These are phyloP conservation scores for Aspergillus ruber DNA, from an alignment of 2,329 filamentous ascomycete genomes.

Conservation along the genomic window DNA sequence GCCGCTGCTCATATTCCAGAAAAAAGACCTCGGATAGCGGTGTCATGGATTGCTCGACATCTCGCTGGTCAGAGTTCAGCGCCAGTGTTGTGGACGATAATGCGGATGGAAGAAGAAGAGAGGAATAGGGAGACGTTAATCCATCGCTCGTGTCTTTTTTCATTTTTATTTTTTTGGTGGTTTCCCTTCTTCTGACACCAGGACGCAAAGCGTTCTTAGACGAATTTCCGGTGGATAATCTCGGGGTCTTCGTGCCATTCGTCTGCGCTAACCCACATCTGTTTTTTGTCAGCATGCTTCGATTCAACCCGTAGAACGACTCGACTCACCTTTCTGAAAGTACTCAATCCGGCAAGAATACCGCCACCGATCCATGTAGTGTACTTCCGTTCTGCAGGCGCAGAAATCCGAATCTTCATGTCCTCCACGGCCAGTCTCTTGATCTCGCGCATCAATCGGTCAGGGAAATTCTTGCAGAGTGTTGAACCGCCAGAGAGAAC, in stretches of 20 bases:
- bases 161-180: not conserved
- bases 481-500: slow-evolving; percentile 95
- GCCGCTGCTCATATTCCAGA: slow-evolving; percentile 9
- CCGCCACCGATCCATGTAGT: slow-evolving; percentile 99
- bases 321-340: slow-evolving; percentile 82
- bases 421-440: slow-evolving; percentile 94
- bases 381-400: slow-evolving; percentile 94
- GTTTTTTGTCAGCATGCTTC: slow-evolving; percentile 11
- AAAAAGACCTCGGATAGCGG: not conserved
- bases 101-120: not conserved
- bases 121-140: not conserved
- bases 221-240: slow-evolving; percentile 97
- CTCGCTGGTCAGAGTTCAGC: too few relatives aligned
- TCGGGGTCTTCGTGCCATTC: slow-evolving; percentile 99
- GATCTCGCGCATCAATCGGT: slow-evolving; percentile 83
- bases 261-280: slow-evolving; percentile 99
- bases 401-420: slow-evolving; percentile 99
- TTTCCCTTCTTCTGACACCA: not conserved
- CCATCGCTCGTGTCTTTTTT: not conserved
- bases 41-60: slow-evolving; percentile 3
- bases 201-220: slow-evolving; percentile 43
- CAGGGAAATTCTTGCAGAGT: slow-evolving; percentile 92
- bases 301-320: slow-evolving; percentile 17
- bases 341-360: slow-evolving; percentile 92
- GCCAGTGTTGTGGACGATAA: not conserved